These are phyloP conservation scores for Dipteronia dyeriana DNA, from an alignment of 345 rosid genomes.

Conservation along the genomic window DNA sequence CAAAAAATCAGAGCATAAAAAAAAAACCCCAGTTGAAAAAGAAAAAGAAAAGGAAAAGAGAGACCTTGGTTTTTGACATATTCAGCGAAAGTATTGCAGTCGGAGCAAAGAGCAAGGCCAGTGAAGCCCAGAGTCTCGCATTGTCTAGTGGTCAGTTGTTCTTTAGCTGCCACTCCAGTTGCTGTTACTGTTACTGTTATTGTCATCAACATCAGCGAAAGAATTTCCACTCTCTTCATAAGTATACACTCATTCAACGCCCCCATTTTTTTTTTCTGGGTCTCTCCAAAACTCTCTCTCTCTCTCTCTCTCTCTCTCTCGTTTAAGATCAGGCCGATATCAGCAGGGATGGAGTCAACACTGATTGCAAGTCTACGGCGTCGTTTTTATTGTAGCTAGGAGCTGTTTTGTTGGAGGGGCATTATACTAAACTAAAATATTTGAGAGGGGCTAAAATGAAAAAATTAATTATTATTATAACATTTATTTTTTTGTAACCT, in stretches of 20 bases:
- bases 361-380: too few species aligned
- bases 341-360: too few species aligned
- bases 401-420: too few species aligned
- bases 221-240: too few species aligned
- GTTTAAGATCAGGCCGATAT: background rate
- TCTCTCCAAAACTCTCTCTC: background rate
- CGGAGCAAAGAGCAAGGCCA: slow-evolving; percentile 96
- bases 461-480: too few species aligned
- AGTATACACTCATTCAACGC: background rate
- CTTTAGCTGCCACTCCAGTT: slow-evolving; percentile 41
- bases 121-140: slow-evolving; percentile 93
- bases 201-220: background rate
- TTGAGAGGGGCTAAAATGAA: too few species aligned
- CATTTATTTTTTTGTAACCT: too few species aligned
- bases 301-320: background rate
- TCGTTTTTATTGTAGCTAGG: too few species aligned
- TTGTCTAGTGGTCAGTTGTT: slow-evolving; percentile 65
- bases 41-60: background rate
- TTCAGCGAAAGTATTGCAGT: slow-evolving; percentile 81
- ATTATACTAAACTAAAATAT: too few species aligned
- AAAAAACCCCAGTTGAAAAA: background rate
- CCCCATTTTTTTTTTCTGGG: slow-evolving; percentile 17
- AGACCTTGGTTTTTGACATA: slow-evolving; percentile 89
- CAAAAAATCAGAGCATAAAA: slow-evolving; percentile 1
- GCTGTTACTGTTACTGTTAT: background rate